Conservation (phyloP, 306 rosid genomes). For the Arachis stenosperma region DNA sequence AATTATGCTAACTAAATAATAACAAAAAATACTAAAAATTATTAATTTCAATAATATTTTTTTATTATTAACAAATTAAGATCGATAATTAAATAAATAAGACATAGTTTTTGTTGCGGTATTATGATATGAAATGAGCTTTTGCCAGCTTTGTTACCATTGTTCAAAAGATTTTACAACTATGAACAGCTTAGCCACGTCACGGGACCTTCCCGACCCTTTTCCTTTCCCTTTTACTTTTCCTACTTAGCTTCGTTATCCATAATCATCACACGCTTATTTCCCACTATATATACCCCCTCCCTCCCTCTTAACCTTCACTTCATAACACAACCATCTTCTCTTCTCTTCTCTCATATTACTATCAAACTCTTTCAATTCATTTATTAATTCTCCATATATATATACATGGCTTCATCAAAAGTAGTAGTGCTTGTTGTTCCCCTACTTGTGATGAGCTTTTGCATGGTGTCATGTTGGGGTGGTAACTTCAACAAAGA, state of each 20-base stretch:
- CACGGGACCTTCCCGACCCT: not conserved
- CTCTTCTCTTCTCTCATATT: not conserved
- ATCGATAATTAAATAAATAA: not conserved
- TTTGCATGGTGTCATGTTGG: not conserved
- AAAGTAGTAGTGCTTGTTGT: not conserved
- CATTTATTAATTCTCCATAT: no score
- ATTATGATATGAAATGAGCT: not conserved
- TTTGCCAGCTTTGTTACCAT: constrained; percentile 19
- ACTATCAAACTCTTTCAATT: not conserved
- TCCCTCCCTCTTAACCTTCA: not conserved
- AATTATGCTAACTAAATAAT: no score
- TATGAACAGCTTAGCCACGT: constrained; percentile 12
- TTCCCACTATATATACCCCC: not conserved
- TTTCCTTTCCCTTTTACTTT: not conserved
- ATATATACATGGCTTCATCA: constrained; percentile 11
- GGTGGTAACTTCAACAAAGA: constrained; percentile 61
- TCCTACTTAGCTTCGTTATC: not conserved
- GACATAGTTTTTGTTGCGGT: not conserved
- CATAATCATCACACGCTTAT: not conserved
- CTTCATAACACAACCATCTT: not conserved
- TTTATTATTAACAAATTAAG: no score
- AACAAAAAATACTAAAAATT: no score
- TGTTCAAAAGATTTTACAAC: not conserved
- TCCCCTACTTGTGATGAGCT: constrained; percentile 21
- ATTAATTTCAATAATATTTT: no score